Percentiles rank a stretch among this genome's conserved stretches.
These are phyloP conservation scores for Saccharomyces hybrid DNA, from an alignment of 1,139 yeast genomes.

Conservation along the genomic window DNA sequence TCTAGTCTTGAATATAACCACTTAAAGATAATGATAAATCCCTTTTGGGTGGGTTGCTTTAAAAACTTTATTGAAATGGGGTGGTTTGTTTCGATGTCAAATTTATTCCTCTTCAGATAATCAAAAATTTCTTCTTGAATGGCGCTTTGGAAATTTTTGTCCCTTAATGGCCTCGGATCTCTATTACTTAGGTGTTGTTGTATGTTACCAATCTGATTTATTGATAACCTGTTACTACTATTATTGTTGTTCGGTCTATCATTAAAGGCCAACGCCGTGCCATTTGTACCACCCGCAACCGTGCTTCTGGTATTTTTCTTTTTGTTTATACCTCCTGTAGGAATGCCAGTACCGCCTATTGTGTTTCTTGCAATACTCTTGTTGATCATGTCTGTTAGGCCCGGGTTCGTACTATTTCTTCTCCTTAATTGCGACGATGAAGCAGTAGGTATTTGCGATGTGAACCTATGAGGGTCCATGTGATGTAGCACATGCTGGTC, in stretches of 20 bases:
- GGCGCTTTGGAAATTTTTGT: constrained; percentile 54
- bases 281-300: constrained; percentile 9
- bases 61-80: constrained; percentile 60
- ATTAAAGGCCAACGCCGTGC: not conserved
- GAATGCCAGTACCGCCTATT: not conserved
- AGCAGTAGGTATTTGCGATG: constrained; percentile 16
- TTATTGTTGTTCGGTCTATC: not conserved
- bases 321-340: not conserved
- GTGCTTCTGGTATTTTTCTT: constrained; percentile 13
- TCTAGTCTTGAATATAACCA: constrained; percentile 72
- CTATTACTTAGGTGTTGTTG: constrained; percentile 15
- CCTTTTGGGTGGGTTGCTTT: constrained; percentile 79
- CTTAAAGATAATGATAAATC: constrained; percentile 69
- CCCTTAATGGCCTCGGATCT: constrained; percentile 77
- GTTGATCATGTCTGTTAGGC: constrained; percentile 24
- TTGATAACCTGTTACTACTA: not conserved
- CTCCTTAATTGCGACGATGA: constrained; percentile 8
- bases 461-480: constrained; percentile 18
- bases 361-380: constrained; percentile 19
- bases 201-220: not conserved
- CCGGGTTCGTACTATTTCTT: constrained; percentile 19
- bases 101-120: constrained; percentile 55
- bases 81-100: constrained; percentile 68
- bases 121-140: constrained; percentile 63
- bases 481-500: not conserved